Percentiles rank a stretch among this genome's conserved stretches.
phyloP scores from a whole-genome alignment of 176 grass and related monocot species.

The Oryza meyeriana region DNA sequence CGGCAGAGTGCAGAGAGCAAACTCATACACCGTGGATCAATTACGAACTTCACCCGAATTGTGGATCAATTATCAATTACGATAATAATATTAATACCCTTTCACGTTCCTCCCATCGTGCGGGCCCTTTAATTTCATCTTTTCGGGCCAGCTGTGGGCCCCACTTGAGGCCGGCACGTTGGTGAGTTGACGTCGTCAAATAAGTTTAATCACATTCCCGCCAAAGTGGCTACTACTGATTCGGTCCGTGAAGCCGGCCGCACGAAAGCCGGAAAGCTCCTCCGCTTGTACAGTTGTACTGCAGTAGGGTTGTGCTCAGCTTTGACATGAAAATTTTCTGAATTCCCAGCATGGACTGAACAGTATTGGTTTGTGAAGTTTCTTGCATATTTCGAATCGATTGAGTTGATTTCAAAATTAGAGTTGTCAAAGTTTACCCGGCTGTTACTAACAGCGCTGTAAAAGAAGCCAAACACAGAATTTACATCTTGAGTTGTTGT shows the following conservation, averaged over 20 bases:
- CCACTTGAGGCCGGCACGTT: background rate
- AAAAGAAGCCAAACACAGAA: background rate
- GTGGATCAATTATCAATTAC: background rate
- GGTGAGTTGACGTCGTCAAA: background rate
- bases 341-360: background rate
- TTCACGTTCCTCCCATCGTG: background rate
- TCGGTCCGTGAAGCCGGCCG: background rate
- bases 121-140: background rate
- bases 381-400: background rate
- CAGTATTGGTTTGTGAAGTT: background rate
- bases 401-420: background rate
- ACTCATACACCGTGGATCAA: too few relatives aligned
- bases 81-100: background rate
- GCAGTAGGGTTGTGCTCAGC: too few relatives aligned
- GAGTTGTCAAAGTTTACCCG: background rate
- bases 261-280: background rate
- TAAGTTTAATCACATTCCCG: background rate
- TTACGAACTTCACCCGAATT: background rate
- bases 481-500: background rate
- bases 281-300: too few relatives aligned
- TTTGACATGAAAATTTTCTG: background rate
- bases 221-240: background rate
- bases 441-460: background rate
- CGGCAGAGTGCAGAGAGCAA: background rate
- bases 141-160: background rate